A percentile compares a stretch with the other conserved stretches of the same genome.
These are phyloP conservation scores for Lagenidium giganteum DNA, from an alignment of 352 stramenopile genomes.

Conservation along the genomic window DNA sequence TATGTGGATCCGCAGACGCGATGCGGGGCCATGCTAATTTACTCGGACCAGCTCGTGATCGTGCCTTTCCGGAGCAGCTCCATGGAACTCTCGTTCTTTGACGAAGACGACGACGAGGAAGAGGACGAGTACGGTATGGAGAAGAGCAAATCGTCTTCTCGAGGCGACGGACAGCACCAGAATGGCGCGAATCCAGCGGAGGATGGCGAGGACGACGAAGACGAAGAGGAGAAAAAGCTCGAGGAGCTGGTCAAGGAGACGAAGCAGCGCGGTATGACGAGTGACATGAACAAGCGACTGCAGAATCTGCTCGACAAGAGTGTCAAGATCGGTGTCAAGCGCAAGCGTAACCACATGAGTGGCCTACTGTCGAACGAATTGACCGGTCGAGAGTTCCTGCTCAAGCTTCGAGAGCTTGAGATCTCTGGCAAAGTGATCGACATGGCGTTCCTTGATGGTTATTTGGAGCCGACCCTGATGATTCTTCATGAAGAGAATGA, in stretches of 20 bases:
- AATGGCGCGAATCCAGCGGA: slow-evolving; percentile 10
- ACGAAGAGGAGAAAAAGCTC: slow-evolving; percentile 77
- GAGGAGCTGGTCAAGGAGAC: slow-evolving; percentile 72
- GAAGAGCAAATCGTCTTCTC: slow-evolving; percentile 13
- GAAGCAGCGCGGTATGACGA: slow-evolving; percentile 53
- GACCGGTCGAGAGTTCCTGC: slow-evolving; percentile 66
- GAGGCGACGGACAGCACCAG: slow-evolving; percentile 1
- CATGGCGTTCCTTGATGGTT: slow-evolving; percentile 78
- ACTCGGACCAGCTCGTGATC: slow-evolving; percentile 77
- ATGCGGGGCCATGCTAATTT: slow-evolving; percentile 79
- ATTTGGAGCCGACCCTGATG: slow-evolving; percentile 84
- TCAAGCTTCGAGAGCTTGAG: slow-evolving; percentile 67
- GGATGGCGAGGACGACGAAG: slow-evolving; percentile 69
- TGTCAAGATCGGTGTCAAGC: slow-evolving; percentile 70
- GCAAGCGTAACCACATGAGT: slow-evolving; percentile 66
- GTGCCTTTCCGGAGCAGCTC: slow-evolving; percentile 77
- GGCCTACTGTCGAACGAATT: slow-evolving; percentile 67
- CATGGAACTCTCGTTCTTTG: slow-evolving; percentile 75
- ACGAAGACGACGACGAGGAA: slow-evolving; percentile 71
- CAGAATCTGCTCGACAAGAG: slow-evolving; percentile 72
- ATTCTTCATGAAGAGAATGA: slow-evolving; percentile 84
- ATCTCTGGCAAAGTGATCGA: slow-evolving; percentile 79
- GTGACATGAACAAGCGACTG: slow-evolving; percentile 57
- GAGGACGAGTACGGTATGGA: slow-evolving; percentile 41
- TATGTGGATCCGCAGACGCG: slow-evolving; percentile 71